Base-by-base conservation (phyloP, 164 flowering plant species). In the Vitis riparia region DNA sequence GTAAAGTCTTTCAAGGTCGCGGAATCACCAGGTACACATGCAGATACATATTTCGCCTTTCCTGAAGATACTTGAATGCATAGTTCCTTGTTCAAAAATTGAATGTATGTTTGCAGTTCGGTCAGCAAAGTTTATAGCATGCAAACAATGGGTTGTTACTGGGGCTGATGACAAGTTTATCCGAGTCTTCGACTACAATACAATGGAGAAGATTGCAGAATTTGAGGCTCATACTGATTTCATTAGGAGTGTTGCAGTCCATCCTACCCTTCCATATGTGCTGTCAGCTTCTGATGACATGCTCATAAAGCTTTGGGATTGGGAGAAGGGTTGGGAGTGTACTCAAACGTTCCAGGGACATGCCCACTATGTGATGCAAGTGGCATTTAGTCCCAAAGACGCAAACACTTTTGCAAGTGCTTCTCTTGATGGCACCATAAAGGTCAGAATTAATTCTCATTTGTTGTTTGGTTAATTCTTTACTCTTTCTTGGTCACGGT, bases 251-350 rank as follows among this genome's bases (percentile, higher is more conserved):
- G 79, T 82, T 16, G 81, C 78, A 9, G 81, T 77, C 64, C 83
- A 80, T 68, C 83, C 85, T n/a, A 82, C 79, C 9, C 76, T 13
- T 32, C 83, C 85, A 47, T 78, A 73, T 59, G 79, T 79, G 70
- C 60, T 82, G 58, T 79, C 85, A 68, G 73, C 83, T 27, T 80
- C 85, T 62, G 83, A 82, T 76, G 83, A 82, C 76, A 68, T 72
- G 76, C 74, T 75, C 44, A 75, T 82, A 51, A 80, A 80, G 85
- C 83, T 82, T 15, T 82, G 85, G 85, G 83, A 80, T 55, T 80
- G 85, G 85, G 85, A 80, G 55, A 82, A 80, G 72, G 83, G 76
- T 13, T 82, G 85, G 85, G 67, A 37, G 12, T 82, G 85, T 49
- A 73, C 72, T 70, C 81, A 75, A 60, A 71, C 71, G 47, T 79